These are phyloP conservation scores for Barnettozyma californica DNA, from an alignment of 805 yeast species.

Conservation along the genomic window DNA sequence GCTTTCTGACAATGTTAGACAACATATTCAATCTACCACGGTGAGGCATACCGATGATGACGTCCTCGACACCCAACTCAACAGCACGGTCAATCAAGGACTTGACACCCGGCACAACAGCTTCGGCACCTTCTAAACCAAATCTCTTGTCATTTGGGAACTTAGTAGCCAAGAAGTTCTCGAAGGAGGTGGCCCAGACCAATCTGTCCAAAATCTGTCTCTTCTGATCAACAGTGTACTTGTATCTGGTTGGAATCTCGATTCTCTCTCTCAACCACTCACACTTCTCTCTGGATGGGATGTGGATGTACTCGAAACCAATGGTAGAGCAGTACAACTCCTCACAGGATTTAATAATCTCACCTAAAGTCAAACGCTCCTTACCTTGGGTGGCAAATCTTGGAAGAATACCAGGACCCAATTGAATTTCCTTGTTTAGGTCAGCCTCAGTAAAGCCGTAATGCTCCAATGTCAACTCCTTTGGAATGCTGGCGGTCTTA, in stretches of 20 bases:
- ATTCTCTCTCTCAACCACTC: slow-evolving; percentile 98
- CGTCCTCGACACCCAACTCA: slow-evolving; percentile 88
- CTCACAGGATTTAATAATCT: slow-evolving; percentile 75
- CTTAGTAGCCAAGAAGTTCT: slow-evolving; percentile 86
- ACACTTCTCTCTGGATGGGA: slow-evolving; percentile 91
- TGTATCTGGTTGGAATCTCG: slow-evolving; percentile 85
- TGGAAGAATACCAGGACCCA: slow-evolving; percentile 97
- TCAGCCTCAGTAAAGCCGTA: slow-evolving; percentile 90
- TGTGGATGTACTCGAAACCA: slow-evolving; percentile 95
- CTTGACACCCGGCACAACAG: slow-evolving; percentile 95
- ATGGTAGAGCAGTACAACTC: slow-evolving; percentile 79
- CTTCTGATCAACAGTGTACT: slow-evolving; percentile 82
- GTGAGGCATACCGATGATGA: slow-evolving; percentile 99
- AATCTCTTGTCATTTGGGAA: slow-evolving; percentile 98
- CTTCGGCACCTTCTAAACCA: slow-evolving; percentile 98
- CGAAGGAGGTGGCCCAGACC: slow-evolving; percentile 95
- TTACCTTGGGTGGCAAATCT: slow-evolving; percentile 68
- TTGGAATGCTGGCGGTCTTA: slow-evolving; percentile 50
- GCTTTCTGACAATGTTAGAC: slow-evolving; percentile 97
- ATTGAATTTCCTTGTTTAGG: slow-evolving; percentile 71
- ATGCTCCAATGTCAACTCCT: slow-evolving; percentile 85
- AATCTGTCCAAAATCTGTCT: slow-evolving; percentile 94
- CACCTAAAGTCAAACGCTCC: slow-evolving; percentile 63
- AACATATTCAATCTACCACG: slow-evolving; percentile 98
- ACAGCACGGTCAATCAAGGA: slow-evolving; percentile 91